phyloP scores from a whole-genome alignment of 352 stramenopile species.

The Phytophthora tubulina region DNA sequence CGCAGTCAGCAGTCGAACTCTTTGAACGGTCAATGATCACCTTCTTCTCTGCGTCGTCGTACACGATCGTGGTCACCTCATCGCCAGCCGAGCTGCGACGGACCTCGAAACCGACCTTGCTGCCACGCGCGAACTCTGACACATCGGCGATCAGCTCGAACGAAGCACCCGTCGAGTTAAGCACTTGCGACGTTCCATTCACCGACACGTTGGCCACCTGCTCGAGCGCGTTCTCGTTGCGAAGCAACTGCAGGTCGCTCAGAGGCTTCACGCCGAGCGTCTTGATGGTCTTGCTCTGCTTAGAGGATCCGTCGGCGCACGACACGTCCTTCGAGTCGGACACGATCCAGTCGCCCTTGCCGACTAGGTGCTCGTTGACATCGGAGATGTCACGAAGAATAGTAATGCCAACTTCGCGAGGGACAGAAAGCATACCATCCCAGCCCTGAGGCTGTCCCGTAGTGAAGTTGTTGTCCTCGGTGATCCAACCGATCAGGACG shows the following conservation, averaged over 20 bases:
- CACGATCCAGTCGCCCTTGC: conserved; percentile 34
- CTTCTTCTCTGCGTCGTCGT: conserved; percentile 69
- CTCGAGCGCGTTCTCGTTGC: conserved; percentile 51
- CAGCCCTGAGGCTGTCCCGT: conserved; percentile 67
- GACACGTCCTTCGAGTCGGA: conserved; percentile 32
- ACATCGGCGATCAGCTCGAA: conserved; percentile 67
- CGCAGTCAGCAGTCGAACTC: conserved; percentile 55
- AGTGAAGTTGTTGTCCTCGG: conserved; percentile 61
- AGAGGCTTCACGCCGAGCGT: conserved; percentile 61
- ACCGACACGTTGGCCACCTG: conserved; percentile 36
- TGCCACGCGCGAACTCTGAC: conserved; percentile 50
- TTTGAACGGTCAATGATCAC: conserved; percentile 64
- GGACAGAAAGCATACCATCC: conserved; percentile 72
- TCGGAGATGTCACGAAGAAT: conserved; percentile 67
- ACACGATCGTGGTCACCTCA: conserved; percentile 68
- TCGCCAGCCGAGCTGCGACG: conserved; percentile 53
- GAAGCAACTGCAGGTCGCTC: conserved; percentile 54
- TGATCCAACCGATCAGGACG: conserved; percentile 65
- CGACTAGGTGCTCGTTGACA: conserved; percentile 51
- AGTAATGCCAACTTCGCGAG: conserved; percentile 59
- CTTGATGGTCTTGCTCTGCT: conserved; percentile 71
- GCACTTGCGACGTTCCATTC: conserved; percentile 36
- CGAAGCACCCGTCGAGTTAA: conserved; percentile 58
- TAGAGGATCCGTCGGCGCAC: conserved; percentile 30
- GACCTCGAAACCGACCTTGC: conserved; percentile 67